Evolutionary conservation across 2,329 filamentous ascomycete genomes (phyloP).

Genomic region (Penicillium sclerotigenum): DNA sequence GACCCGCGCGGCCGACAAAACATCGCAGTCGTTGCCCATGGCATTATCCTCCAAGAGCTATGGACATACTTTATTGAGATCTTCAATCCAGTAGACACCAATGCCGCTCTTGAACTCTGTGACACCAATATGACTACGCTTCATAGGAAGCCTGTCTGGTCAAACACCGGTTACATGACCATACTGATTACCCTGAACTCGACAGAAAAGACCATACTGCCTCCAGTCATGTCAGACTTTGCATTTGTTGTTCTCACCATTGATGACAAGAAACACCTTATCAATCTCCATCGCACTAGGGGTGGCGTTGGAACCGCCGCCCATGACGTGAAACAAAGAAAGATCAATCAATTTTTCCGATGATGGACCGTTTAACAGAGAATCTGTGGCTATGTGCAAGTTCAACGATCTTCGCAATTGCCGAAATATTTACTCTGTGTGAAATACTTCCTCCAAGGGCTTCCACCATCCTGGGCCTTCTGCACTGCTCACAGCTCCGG

Average conservation of each 20-base stretch:
- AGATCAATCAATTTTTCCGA: constrained; percentile 70
- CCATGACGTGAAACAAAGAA: constrained; percentile 72
- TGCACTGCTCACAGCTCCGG: constrained; percentile 32
- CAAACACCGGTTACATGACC: constrained; percentile 63
- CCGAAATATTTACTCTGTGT: constrained; percentile 23
- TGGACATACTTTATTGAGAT: constrained; percentile 61
- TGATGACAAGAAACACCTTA: constrained; percentile 70
- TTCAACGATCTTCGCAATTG: background rate
- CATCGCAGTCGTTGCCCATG: constrained; percentile 76
- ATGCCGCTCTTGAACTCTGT: background rate
- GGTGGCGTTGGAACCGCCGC: constrained; percentile 77
- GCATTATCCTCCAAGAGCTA: constrained; percentile 71
- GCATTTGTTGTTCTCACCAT: constrained; percentile 53
- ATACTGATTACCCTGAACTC: constrained; percentile 32
- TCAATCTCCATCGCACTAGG: constrained; percentile 70
- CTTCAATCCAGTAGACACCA: constrained; percentile 49
- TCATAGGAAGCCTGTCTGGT: constrained; percentile 55
- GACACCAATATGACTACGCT: constrained; percentile 47
- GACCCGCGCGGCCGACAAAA: constrained; percentile 33
- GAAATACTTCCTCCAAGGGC: constrained; percentile 35
- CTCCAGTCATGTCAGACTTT: background rate
- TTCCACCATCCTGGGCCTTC: constrained; percentile 40
- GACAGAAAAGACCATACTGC: background rate
- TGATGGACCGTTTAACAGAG: background rate
- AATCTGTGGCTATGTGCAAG: constrained; percentile 6